A percentile compares a stretch with the other conserved stretches of the same genome.
phyloP scores from a whole-genome alignment of 306 rosid genomes.

The Pachyrhizus erosus region DNA sequence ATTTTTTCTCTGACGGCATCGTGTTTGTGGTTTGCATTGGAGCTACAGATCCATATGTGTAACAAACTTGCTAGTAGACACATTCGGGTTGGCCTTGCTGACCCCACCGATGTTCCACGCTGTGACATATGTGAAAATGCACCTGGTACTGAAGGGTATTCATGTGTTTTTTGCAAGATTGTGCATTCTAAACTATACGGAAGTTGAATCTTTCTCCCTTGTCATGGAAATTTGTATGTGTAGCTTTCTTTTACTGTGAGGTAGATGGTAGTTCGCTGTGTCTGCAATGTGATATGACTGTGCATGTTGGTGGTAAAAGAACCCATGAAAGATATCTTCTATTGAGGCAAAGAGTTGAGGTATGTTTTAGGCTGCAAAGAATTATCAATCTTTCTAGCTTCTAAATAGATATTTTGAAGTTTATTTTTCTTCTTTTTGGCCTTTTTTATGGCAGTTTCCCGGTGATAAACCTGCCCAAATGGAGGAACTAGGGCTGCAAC shows the following conservation, averaged over 20 bases:
- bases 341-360: slow-evolving; percentile 64
- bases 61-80: slow-evolving; percentile 82
- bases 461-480: slow-evolving; percentile 51
- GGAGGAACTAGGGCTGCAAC: slow-evolving; percentile 52
- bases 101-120: slow-evolving; percentile 66
- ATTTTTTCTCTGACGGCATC: slow-evolving; percentile 18
- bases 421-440: slow-evolving; percentile 16
- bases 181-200: slow-evolving; percentile 23
- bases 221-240: slow-evolving; percentile 39
- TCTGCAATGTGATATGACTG: slow-evolving; percentile 79
- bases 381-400: neutral
- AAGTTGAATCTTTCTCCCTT: slow-evolving; percentile 21
- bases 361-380: neutral
- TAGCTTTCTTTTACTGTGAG: slow-evolving; percentile 86
- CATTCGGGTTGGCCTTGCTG: slow-evolving; percentile 72
- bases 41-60: slow-evolving; percentile 74
- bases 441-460: slow-evolving; percentile 55
- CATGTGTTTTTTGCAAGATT: neutral
- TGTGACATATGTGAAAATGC: slow-evolving; percentile 84
- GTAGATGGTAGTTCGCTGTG: slow-evolving; percentile 80
- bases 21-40: slow-evolving; percentile 32
- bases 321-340: slow-evolving; percentile 71
- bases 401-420: slow-evolving; percentile 13
- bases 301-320: slow-evolving; percentile 82
- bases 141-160: slow-evolving; percentile 56